Evolutionary conservation across 2,329 filamentous ascomycete species (phyloP).

Genomic region (Verticillium tricorpus): DNA sequence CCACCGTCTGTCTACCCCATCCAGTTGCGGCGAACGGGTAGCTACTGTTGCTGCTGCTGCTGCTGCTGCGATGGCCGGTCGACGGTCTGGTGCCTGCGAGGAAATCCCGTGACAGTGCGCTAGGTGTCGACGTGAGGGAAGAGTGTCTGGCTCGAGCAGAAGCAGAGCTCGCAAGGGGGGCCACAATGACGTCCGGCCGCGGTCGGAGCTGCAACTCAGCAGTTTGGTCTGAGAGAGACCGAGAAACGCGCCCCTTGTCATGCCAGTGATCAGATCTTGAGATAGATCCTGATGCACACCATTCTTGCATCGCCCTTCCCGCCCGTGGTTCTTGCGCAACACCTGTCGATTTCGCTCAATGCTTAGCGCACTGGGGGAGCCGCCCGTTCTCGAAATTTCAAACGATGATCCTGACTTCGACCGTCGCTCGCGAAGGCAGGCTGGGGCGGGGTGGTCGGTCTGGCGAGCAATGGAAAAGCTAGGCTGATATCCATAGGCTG

Average conservation of each 20-base stretch:
- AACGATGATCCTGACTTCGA: background rate
- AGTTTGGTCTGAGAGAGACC: background rate
- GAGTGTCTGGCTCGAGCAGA: constrained; percentile 1
- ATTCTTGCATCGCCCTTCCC: constrained; percentile 5
- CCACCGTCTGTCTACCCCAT: background rate
- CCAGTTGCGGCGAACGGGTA: background rate
- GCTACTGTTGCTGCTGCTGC: background rate
- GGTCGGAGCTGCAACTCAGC: background rate
- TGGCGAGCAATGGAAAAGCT: background rate
- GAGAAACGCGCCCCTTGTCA: background rate
- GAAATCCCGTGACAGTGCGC: background rate
- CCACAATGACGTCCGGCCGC: background rate
- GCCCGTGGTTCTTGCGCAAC: background rate
- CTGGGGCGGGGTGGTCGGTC: background rate
- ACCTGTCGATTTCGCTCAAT: background rate
- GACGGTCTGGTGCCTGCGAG: background rate
- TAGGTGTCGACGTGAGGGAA: constrained; percentile 3
- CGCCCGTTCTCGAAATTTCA: constrained; percentile 1
- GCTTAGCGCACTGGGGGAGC: background rate
- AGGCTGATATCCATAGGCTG: constrained; percentile 6
- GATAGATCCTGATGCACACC: constrained; percentile 11
- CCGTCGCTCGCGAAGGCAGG: background rate
- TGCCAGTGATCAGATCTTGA: constrained; percentile 5
- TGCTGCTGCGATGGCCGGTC: background rate
- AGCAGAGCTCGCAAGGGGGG: constrained; percentile 1